Percentiles rank a stretch among this genome's conserved stretches.
Conservation (phyloP, 176 grass and related monocot genomes). For the Eremochloa ophiuroides region DNA sequence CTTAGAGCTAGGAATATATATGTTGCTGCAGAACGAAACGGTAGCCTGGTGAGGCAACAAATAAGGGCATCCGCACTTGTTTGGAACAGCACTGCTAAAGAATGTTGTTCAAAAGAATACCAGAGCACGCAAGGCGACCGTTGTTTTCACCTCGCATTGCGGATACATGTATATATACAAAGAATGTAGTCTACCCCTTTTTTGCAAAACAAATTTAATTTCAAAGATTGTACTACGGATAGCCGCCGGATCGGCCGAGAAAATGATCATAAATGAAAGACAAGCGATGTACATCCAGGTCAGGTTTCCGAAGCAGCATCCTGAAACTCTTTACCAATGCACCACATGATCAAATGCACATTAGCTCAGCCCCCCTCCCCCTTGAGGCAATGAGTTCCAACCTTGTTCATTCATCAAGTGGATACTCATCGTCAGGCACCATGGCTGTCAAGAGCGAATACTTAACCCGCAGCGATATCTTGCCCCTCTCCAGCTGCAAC, state of each 20-base stretch:
- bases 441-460: conserved; percentile 79
- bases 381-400: background rate
- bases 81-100: background rate
- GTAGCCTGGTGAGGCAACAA: background rate
- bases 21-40: background rate
- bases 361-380: no score
- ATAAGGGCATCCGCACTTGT: background rate
- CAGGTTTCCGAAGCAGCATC: background rate
- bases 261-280: background rate
- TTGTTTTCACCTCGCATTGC: background rate
- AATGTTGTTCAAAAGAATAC: background rate
- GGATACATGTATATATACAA: background rate
- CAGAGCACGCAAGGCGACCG: background rate
- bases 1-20: background rate
- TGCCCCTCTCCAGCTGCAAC: conserved; percentile 82
- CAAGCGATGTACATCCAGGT: background rate
- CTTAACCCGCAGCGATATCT: conserved; percentile 77
- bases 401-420: conserved; percentile 32
- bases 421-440: conserved; percentile 57
- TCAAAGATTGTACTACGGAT: background rate
- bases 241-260: background rate
- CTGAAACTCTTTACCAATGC: background rate
- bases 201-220: background rate
- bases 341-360: background rate
- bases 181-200: background rate